Base-by-base conservation (phyloP, 352 stramenopile species). In the Discostella stelligera region DNA sequence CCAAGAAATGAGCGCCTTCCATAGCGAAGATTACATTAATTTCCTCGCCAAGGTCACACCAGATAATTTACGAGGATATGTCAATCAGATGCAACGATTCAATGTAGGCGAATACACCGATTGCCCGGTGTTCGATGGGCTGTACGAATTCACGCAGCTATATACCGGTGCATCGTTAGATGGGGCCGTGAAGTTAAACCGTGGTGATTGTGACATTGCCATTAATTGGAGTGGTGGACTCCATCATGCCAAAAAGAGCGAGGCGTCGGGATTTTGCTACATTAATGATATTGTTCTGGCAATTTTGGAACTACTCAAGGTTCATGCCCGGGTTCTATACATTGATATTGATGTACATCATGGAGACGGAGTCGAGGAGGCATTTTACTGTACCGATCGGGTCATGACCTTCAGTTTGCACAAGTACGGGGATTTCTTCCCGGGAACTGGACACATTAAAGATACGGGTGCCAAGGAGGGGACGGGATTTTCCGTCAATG, bases 311-410 rank as follows among this genome's bases (percentile, higher is more conserved):
- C 84, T 99, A 66, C 92, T 99, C 46, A 99, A 99, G 89, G 96
- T 94, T n/a, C 96, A 99, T 83, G 90, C 95, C 5, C 87, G 97
- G 13, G 97, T 99, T 16, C 82, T 99, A 10, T 99, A 99, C 87
- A 98, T 99, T 85, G 97, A 99, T 82, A 99, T 99, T 85, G 97
- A 99, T 83, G 96, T 99, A 11, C 97, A 99, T 82, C 97, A 99
- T 77, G 97, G 97, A 37, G 97, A 99, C 83, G 97, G 97, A 18
- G 97, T 99, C 10, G 97, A 95, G 93, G 98, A 98, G 92, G 96
- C 79, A 83, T 99, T 96, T 74, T 98, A 97, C 94, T 97, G 89
- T 21, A 98, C 96, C 3, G 95, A 99, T 84, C 90, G 97, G n/a
- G 97, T 99, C 66, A 99, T 99, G 96, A 99, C 97, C 0, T 94